Conservation (phyloP, 2,329 filamentous ascomycete genomes). For the Aquanectria penicillioides region DNA sequence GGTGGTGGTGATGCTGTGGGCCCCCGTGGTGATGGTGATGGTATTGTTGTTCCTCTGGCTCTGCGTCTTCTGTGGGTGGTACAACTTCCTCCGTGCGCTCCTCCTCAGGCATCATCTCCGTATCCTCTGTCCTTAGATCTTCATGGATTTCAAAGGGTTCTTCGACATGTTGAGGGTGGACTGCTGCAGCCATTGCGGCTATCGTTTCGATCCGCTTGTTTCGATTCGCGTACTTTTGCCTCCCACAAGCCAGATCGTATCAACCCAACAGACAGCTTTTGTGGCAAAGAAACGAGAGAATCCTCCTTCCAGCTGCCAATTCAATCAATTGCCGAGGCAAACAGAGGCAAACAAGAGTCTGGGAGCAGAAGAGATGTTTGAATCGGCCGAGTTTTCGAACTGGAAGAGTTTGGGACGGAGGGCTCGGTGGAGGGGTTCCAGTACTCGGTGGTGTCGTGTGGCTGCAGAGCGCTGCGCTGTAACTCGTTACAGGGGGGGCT, state of each 20-base stretch:
- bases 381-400: not conserved
- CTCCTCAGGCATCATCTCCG: slow-evolving; percentile 59
- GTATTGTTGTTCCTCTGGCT: slow-evolving; percentile 39
- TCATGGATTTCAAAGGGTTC: slow-evolving; percentile 61
- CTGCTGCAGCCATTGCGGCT: slow-evolving; percentile 35
- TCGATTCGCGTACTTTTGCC: not conserved
- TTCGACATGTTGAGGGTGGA: slow-evolving; percentile 43
- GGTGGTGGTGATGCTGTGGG: slow-evolving; percentile 26
- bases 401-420: not conserved
- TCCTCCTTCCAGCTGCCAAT: not conserved
- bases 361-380: not conserved
- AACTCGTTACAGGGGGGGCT: slow-evolving; percentile 34
- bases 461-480: slow-evolving; percentile 15
- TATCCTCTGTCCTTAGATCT: slow-evolving; percentile 60
- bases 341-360: not conserved
- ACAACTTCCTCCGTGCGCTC: slow-evolving; percentile 42
- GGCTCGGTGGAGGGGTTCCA: slow-evolving; percentile 34
- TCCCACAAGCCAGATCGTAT: slow-evolving; percentile 10
- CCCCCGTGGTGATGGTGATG: slow-evolving; percentile 29
- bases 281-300: slow-evolving; percentile 2
- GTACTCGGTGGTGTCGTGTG: slow-evolving; percentile 15
- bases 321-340: slow-evolving; percentile 1
- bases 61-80: slow-evolving; percentile 35
- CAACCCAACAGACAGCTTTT: too few species aligned
- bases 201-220: slow-evolving; percentile 11